These are phyloP conservation scores for Phytophthora ramorum DNA, from an alignment of 352 stramenopile genomes.

Conservation along the genomic window DNA sequence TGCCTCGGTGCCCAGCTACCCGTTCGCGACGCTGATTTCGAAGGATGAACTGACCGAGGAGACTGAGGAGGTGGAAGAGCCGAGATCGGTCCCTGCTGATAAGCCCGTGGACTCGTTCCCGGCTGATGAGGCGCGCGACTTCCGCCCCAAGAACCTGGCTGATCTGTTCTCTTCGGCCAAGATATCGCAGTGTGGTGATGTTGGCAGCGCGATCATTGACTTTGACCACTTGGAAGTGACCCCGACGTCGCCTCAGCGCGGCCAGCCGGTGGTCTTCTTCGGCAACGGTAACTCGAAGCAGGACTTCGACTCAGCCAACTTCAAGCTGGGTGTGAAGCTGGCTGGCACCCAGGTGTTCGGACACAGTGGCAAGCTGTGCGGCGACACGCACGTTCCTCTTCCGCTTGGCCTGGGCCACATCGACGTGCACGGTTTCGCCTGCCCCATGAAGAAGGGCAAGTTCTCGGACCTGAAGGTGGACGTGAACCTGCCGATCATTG, in stretches of 20 bases:
- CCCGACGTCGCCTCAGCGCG: constrained; percentile 70
- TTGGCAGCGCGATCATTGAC: constrained; percentile 59
- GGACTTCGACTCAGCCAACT: constrained; percentile 63
- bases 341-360: constrained; percentile 75
- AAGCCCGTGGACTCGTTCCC: constrained; percentile 38
- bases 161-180: constrained; percentile 70
- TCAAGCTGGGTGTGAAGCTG: constrained; percentile 80
- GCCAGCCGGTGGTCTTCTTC: constrained; percentile 76
- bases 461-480: constrained; percentile 77
- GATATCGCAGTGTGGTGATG: constrained; percentile 84
- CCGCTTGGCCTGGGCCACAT: constrained; percentile 87
- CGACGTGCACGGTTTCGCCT: constrained; percentile 82
- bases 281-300: constrained; percentile 76
- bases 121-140: constrained; percentile 32
- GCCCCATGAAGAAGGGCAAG: constrained; percentile 71
- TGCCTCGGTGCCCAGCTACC: constrained; percentile 86
- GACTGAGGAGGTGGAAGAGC: constrained; percentile 15
- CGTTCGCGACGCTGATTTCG: constrained; percentile 47
- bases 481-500: constrained; percentile 85
- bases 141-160: constrained; percentile 37
- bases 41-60: constrained; percentile 17
- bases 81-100: constrained; percentile 18
- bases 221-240: constrained; percentile 79
- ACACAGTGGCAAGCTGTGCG: constrained; percentile 78
- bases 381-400: constrained; percentile 80